Percentiles rank a stretch among this genome's conserved stretches.
These are phyloP conservation scores for Wickerhamiella kurtzmanii DNA, from an alignment of 805 yeast species.

Conservation along the genomic window DNA sequence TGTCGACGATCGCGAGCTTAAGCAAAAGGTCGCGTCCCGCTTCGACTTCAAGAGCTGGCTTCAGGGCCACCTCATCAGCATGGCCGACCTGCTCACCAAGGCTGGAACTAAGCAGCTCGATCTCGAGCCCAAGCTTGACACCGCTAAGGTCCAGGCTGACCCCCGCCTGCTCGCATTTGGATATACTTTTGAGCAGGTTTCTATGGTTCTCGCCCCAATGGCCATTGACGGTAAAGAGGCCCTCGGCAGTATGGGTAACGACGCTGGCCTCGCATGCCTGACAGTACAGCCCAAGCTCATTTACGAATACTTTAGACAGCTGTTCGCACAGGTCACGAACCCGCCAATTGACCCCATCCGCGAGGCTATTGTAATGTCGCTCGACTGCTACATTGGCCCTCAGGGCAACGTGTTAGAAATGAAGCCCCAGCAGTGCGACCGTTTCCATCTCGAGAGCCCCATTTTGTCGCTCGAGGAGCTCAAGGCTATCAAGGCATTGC, in stretches of 20 bases:
- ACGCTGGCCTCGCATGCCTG: slow-evolving; percentile 86
- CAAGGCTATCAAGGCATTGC: slow-evolving; percentile 57
- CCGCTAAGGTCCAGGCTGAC: slow-evolving; percentile 53
- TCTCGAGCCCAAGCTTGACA: slow-evolving; percentile 17
- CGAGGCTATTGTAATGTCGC: slow-evolving; percentile 91
- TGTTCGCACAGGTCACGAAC: slow-evolving; percentile 96
- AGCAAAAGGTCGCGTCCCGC: slow-evolving; percentile 61
- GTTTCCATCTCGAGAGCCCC: slow-evolving; percentile 73
- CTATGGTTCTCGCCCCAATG: slow-evolving; percentile 81
- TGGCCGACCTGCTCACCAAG: slow-evolving; percentile 60
- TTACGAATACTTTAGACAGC: slow-evolving; percentile 88
- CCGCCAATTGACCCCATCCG: slow-evolving; percentile 98
- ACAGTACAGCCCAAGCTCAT: slow-evolving; percentile 82
- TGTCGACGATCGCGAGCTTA: slow-evolving; percentile 86
- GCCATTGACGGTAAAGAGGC: slow-evolving; percentile 86
- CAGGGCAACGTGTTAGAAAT: slow-evolving; percentile 91
- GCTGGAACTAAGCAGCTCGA: slow-evolving; percentile 32
- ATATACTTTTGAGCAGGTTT: slow-evolving; percentile 86
- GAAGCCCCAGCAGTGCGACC: slow-evolving; percentile 83
- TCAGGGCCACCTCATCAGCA: slow-evolving; percentile 67
- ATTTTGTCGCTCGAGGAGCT: slow-evolving; percentile 62
- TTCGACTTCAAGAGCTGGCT: slow-evolving; percentile 92
- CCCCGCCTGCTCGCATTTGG: slow-evolving; percentile 79
- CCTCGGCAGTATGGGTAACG: slow-evolving; percentile 97
- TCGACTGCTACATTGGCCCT: slow-evolving; percentile 96